Conservation (phyloP, 2,329 filamentous ascomycete genomes). For the Beauveria brongniartii region DNA sequence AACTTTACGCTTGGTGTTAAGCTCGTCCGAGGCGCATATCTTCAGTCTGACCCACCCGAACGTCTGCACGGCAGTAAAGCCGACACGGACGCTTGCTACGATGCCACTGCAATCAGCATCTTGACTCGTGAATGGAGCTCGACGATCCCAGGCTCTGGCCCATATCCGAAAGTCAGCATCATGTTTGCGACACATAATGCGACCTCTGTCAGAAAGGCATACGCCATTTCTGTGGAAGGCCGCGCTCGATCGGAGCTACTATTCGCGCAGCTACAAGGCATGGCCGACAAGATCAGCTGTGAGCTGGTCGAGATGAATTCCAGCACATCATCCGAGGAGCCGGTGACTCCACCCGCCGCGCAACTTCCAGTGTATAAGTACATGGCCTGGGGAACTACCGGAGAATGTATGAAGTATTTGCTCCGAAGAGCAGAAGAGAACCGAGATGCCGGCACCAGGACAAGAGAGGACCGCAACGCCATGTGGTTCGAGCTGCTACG, state of each 20-base stretch:
- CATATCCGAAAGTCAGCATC: conserved; percentile 52
- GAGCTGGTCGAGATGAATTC: conserved; percentile 38
- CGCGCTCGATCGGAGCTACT: conserved; percentile 31
- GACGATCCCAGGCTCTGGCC: conserved; percentile 26
- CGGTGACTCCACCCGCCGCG: not conserved
- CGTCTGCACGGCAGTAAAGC: conserved; percentile 65
- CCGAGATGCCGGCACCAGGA: conserved; percentile 58
- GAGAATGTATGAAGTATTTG: conserved; percentile 82
- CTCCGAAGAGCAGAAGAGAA: conserved; percentile 60
- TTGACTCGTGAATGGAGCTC: conserved; percentile 44
- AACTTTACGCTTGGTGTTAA: conserved; percentile 65
- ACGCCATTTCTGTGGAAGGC: conserved; percentile 39
- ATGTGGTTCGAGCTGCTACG: conserved; percentile 54
- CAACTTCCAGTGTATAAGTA: conserved; percentile 61
- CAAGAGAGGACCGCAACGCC: conserved; percentile 51
- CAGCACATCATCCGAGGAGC: conserved; percentile 8
- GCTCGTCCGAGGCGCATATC: conserved; percentile 67
- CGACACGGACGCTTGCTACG: conserved; percentile 64
- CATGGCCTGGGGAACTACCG: conserved; percentile 61
- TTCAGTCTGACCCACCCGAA: conserved; percentile 61
- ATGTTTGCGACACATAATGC: conserved; percentile 80
- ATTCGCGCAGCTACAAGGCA: conserved; percentile 74
- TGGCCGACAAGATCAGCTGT: conserved; percentile 87
- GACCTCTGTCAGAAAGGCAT: conserved; percentile 54
- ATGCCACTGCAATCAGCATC: conserved; percentile 60